Evolutionary conservation across 176 grass and related monocot species (phyloP).

Genomic region (Leersia perrieri): DNA sequence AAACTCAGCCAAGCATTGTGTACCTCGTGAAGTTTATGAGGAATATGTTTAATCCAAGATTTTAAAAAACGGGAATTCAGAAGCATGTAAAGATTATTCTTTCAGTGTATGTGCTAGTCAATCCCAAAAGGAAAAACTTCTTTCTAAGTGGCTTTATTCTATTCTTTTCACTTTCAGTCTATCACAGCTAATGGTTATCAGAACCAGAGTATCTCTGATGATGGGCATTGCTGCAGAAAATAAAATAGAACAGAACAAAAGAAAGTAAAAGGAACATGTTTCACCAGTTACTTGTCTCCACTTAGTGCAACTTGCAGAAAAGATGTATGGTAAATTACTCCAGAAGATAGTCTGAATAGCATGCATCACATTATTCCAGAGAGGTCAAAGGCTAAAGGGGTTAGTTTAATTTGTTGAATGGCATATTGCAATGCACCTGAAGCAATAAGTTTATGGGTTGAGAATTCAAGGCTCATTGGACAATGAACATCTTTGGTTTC

Average conservation of each 20-base stretch:
- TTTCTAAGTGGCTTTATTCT: neutral
- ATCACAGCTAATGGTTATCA: neutral
- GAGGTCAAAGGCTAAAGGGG: conserved; percentile 16
- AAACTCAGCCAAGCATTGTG: too few species aligned
- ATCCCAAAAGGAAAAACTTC: neutral
- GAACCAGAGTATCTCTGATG: neutral
- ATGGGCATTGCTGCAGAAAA: neutral
- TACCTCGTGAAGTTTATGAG: too few species aligned
- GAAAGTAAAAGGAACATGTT: neutral
- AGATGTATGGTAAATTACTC: neutral
- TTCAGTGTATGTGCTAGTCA: neutral
- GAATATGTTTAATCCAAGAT: neutral
- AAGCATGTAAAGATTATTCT: neutral
- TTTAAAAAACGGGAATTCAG: neutral
- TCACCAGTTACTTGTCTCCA: conserved; percentile 7
- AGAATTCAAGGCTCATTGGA: conserved; percentile 16
- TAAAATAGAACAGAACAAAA: neutral
- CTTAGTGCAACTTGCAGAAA: conserved; percentile 27
- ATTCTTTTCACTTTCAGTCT: conserved; percentile 16
- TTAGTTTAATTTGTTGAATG: conserved; percentile 8
- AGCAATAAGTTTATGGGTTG: neutral
- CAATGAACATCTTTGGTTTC: neutral
- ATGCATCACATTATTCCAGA: conserved; percentile 36
- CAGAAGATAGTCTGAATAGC: neutral
- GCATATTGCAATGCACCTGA: conserved; percentile 23